phyloP scores from a whole-genome alignment of 2,329 filamentous ascomycete species.

The Cephalotrichum gorgonifer region DNA sequence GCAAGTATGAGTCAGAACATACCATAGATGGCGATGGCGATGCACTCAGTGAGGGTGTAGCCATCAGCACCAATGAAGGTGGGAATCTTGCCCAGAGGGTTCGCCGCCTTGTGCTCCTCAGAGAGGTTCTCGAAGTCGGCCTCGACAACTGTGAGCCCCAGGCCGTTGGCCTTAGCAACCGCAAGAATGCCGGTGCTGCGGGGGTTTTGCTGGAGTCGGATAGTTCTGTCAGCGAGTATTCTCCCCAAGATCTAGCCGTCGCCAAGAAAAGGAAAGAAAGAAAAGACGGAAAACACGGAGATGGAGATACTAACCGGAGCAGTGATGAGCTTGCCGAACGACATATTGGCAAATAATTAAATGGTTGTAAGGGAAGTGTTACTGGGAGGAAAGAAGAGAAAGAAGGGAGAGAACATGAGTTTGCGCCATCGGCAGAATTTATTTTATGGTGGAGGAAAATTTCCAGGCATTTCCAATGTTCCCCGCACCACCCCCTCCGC shows the following conservation, averaged over 20 bases:
- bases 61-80: slow-evolving; percentile 89
- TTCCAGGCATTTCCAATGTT: slow-evolving; percentile 1
- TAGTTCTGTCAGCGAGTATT: not conserved
- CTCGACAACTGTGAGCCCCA: slow-evolving; percentile 79
- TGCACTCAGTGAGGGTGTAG: slow-evolving; percentile 77
- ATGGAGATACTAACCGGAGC: slow-evolving; percentile 50
- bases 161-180: slow-evolving; percentile 93
- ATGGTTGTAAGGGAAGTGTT: too few relatives aligned
- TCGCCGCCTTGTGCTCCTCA: slow-evolving; percentile 73
- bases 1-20: slow-evolving; percentile 36
- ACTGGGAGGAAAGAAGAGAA: slow-evolving; percentile 2
- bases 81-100: slow-evolving; percentile 83
- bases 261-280: slow-evolving; percentile 10
- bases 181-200: slow-evolving; percentile 82
- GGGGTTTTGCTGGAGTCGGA: slow-evolving; percentile 62
- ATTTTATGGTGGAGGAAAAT: not conserved
- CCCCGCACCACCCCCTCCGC: not conserved
- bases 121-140: slow-evolving; percentile 56
- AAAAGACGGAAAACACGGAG: slow-evolving; percentile 10
- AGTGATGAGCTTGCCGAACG: slow-evolving; percentile 97
- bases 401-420: not conserved
- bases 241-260: not conserved
- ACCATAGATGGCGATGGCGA: slow-evolving; percentile 97
- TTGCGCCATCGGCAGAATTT: not conserved
- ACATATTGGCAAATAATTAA: too few relatives aligned